These are phyloP conservation scores for Scheffersomyces parashehatae DNA, from an alignment of 1,139 yeast species.

Conservation along the genomic window DNA sequence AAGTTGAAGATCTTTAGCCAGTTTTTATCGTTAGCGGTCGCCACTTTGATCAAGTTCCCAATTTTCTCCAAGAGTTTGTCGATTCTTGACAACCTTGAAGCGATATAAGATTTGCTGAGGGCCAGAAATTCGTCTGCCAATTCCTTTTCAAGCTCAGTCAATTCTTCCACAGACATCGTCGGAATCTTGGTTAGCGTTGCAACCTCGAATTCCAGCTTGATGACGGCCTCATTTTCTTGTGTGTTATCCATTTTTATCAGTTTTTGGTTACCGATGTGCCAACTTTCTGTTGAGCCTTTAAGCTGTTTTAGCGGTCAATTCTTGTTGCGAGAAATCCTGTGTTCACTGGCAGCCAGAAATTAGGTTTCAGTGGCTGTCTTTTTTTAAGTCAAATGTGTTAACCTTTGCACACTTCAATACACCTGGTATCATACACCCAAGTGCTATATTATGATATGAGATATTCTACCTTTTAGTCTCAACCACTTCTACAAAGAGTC, in stretches of 20 bases:
- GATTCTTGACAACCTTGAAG: constrained; percentile 33
- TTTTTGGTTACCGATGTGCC: no score
- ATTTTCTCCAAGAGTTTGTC: constrained; percentile 29
- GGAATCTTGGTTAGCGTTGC: constrained; percentile 7
- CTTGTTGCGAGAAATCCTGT: constrained; percentile 1
- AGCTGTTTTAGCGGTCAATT: not conserved
- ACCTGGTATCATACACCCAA: no score
- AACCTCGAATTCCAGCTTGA: not conserved
- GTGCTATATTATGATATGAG: no score
- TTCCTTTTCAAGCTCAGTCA: constrained; percentile 27
- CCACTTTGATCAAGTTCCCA: constrained; percentile 26
- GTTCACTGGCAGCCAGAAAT: no score
- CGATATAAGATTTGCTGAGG: constrained; percentile 30
- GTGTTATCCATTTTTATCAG: no score
- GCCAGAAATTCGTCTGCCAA: constrained; percentile 33
- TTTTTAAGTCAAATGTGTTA: no score
- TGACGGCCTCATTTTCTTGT: no score
- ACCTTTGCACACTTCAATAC: no score
- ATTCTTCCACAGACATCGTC: constrained; percentile 27
- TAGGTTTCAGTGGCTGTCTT: no score
- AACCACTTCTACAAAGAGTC: not conserved
- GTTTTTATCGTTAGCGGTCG: constrained; percentile 30
- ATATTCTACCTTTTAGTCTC: no score
- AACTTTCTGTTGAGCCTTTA: no score
- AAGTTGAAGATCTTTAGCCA: constrained; percentile 37